These are phyloP conservation scores for Arthromyces matolae DNA, from an alignment of 768 basidiomycete genomes.

Conservation along the genomic window DNA sequence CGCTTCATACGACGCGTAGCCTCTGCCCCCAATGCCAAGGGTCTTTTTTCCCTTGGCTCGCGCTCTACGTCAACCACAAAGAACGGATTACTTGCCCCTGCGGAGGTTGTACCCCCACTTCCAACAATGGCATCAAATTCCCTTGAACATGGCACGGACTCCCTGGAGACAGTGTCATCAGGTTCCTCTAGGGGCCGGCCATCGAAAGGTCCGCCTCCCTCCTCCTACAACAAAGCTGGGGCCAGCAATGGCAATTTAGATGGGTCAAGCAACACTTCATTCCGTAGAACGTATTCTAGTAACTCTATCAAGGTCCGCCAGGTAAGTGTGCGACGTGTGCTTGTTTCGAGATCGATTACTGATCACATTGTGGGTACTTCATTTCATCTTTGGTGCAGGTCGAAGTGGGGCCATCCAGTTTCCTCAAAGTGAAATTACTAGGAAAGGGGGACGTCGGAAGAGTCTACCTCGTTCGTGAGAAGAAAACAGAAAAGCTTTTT, in stretches of 20 bases:
- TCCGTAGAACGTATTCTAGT: constrained; percentile 93
- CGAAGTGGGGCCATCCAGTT: constrained; percentile 91
- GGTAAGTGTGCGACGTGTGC: constrained; percentile 41
- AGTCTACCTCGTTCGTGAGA: constrained; percentile 96
- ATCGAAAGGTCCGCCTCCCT: constrained; percentile 39
- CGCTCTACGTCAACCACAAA: constrained; percentile 60
- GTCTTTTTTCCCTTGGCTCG: constrained; percentile 66
- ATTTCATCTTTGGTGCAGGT: constrained; percentile 48
- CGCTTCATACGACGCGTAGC: constrained; percentile 94
- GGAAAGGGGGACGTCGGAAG: constrained; percentile 98
- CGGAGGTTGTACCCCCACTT: constrained; percentile 53
- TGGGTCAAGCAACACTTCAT: constrained; percentile 64
- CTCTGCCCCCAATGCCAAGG: constrained; percentile 95
- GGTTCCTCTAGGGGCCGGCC: constrained; percentile 61
- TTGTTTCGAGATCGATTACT: constrained; percentile 9
- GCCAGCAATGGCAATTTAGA: constrained; percentile 41
- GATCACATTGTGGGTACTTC: constrained; percentile 3
- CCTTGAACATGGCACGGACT: constrained; percentile 62
- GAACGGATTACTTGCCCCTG: constrained; percentile 77
- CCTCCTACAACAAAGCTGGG: constrained; percentile 39
- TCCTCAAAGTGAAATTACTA: constrained; percentile 96
- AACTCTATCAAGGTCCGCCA: constrained; percentile 94
- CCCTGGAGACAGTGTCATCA: constrained; percentile 76
- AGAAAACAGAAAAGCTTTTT: constrained; percentile 93
- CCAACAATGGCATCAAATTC: constrained; percentile 46